phyloP scores from a whole-genome alignment of 106 monocot species.

The Dioscorea zingiberensis region DNA sequence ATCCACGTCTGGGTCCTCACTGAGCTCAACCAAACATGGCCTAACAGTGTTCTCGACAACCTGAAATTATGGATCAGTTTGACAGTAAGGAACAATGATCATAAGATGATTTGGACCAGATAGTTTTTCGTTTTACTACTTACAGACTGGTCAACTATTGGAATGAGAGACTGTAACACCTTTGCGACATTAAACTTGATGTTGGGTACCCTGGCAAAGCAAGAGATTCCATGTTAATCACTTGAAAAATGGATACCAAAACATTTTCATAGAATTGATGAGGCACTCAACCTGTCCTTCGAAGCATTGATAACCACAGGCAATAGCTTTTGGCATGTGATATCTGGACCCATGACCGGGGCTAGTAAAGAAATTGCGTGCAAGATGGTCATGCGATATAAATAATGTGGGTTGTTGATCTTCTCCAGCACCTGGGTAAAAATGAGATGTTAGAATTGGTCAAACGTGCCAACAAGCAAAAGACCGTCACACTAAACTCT shows the following conservation, averaged over 20 bases:
- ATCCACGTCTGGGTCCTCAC: slow-evolving; percentile 88
- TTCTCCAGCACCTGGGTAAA: slow-evolving; percentile 66
- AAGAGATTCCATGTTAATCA: not conserved
- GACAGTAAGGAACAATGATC: not conserved
- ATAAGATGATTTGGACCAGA: not conserved
- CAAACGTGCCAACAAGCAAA: too few species aligned
- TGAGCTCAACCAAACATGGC: slow-evolving; percentile 74
- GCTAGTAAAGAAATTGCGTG: slow-evolving; percentile 78
- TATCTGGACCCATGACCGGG: slow-evolving; percentile 80
- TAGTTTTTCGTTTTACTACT: slow-evolving; percentile 9
- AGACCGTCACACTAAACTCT: too few species aligned
- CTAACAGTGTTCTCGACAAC: slow-evolving; percentile 67
- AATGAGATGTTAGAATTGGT: not conserved
- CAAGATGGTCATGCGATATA: slow-evolving; percentile 86
- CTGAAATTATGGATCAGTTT: slow-evolving; percentile 21
- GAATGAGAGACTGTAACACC: slow-evolving; percentile 67
- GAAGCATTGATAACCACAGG: slow-evolving; percentile 66
- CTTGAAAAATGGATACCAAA: not conserved
- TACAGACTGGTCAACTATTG: slow-evolving; percentile 67
- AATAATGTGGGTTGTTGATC: slow-evolving; percentile 71
- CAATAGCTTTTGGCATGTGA: slow-evolving; percentile 69
- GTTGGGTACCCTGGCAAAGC: slow-evolving; percentile 70
- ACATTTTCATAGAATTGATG: not conserved
- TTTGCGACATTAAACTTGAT: slow-evolving; percentile 95
- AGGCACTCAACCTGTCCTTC: slow-evolving; percentile 56